Base-by-base conservation (phyloP, 1,139 yeast genomes). In the Kurtzmaniella natalensis region DNA sequence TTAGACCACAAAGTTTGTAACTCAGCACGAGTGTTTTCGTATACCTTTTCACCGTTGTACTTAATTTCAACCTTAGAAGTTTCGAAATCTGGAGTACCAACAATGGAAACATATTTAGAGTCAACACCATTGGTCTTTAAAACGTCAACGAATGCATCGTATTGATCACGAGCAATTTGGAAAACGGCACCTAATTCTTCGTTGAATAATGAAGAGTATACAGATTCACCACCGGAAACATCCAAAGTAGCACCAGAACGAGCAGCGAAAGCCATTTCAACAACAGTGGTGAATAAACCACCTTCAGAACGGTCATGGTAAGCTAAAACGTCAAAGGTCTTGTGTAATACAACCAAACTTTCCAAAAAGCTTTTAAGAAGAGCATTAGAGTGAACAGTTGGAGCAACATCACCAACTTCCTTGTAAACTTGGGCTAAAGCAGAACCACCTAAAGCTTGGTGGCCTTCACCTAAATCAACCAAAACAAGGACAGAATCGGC, bases 281-380 rank as follows among this genome's bases (percentile, higher is more conserved):
- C 64, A 32, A 85, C 66, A 7, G 98, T 81, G 33, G 85, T 80
- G 41, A 89, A 65, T 50, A 89, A 70, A 53, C 99, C 99, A 72
- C 99, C 99, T 59, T 94, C 99, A 16, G 96, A 86, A 55, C 94
- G 75, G 61, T 94, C 99, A 55, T 94, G 99, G 64, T 94, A 94
- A 7, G 97, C 87, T 51, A 81, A 70, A 14, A 94, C 94, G 37
- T 75, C 72, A 34, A 77, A 68, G 30, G 66, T 54, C 50, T 74
- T 70, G 57, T 94, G 99, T 49, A 94, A 71, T 15, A 67, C 73
- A 41, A 83, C 71, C 43, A 87, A 64, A 8, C 94, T 68, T 40
- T 73, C 67, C 53, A 92, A 70, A 64, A 88, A 84, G 15, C 75
- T 64, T 62, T 81, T 84, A 47, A 94, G 70, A 3, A 76, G 44